phyloP scores from a whole-genome alignment of 1,139 yeast genomes.

The Pichia kudriavzevii region DNA sequence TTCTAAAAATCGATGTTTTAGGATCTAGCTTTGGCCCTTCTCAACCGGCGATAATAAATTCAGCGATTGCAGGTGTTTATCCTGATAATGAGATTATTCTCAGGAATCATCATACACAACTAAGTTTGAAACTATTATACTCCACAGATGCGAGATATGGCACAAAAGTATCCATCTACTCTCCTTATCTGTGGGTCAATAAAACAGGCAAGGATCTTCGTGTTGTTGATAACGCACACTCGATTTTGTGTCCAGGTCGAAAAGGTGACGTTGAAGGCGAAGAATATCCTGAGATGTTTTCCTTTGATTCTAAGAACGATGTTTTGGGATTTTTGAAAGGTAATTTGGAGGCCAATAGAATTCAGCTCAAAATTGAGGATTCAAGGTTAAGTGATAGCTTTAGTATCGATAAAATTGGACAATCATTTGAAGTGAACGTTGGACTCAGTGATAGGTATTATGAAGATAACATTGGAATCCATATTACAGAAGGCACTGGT shows the following conservation, averaged over 20 bases:
- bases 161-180: conserved; percentile 57
- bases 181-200: conserved; percentile 81
- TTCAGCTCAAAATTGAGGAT: conserved; percentile 59
- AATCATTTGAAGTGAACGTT: conserved; percentile 58
- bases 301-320: conserved; percentile 50
- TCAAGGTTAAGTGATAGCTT: conserved; percentile 71
- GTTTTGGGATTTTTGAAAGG: conserved; percentile 21
- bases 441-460: conserved; percentile 50
- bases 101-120: conserved; percentile 54
- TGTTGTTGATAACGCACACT: conserved; percentile 49
- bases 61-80: conserved; percentile 36
- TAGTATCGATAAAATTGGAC: conserved; percentile 89
- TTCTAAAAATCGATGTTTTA: conserved; percentile 58
- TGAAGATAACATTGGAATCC: conserved; percentile 71
- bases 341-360: conserved; percentile 50
- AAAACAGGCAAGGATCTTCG: conserved; percentile 64
- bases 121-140: conserved; percentile 62
- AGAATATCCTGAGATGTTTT: conserved; percentile 69
- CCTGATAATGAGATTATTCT: conserved; percentile 31
- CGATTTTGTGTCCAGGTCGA: conserved; percentile 30
- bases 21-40: conserved; percentile 61
- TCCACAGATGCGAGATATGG: conserved; percentile 46
- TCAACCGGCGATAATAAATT: conserved; percentile 74
- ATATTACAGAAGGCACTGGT: conserved; percentile 82
- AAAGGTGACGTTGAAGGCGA: conserved; percentile 27